A percentile compares a stretch with the other conserved stretches of the same genome.
Conservation (phyloP, 2,329 filamentous ascomycete species). For the Fusarium solani-melongenae region DNA sequence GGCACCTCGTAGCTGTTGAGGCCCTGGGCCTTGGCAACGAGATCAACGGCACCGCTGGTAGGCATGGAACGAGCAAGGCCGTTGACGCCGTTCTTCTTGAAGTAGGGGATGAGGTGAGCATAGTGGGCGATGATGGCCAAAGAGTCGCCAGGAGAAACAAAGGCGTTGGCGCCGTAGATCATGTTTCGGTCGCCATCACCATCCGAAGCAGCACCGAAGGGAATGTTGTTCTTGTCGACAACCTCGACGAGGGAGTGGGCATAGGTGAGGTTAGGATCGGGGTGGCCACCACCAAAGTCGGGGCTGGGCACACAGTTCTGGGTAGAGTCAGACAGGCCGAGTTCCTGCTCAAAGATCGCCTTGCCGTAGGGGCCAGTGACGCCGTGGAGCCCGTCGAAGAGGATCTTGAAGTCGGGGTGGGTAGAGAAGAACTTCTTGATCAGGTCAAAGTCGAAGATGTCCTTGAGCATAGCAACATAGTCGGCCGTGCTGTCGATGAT, state of each 20-base stretch:
- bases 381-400: constrained; percentile 94
- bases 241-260: constrained; percentile 93
- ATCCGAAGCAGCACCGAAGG: constrained; percentile 96
- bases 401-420: constrained; percentile 93
- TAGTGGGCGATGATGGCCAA: constrained; percentile 98
- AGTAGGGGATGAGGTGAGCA: constrained; percentile 96
- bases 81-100: constrained; percentile 96
- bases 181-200: constrained; percentile 99
- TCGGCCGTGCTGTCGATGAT: constrained; percentile 93
- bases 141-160: constrained; percentile 97
- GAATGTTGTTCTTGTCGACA: constrained; percentile 90
- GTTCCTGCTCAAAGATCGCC: constrained; percentile 94
- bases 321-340: constrained; percentile 80
- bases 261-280: constrained; percentile 97
- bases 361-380: constrained; percentile 96
- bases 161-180: constrained; percentile 97
- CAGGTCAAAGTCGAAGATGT: constrained; percentile 96
- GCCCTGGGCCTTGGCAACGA: constrained; percentile 94
- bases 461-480: constrained; percentile 95
- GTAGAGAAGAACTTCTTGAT: constrained; percentile 93
- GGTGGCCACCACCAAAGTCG: constrained; percentile 97
- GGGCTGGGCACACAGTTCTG: constrained; percentile 94
- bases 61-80: constrained; percentile 98
- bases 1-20: constrained; percentile 95
- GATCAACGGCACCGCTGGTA: constrained; percentile 93